phyloP scores from a whole-genome alignment of 257 asterid species.

The Solanum tarijense region DNA sequence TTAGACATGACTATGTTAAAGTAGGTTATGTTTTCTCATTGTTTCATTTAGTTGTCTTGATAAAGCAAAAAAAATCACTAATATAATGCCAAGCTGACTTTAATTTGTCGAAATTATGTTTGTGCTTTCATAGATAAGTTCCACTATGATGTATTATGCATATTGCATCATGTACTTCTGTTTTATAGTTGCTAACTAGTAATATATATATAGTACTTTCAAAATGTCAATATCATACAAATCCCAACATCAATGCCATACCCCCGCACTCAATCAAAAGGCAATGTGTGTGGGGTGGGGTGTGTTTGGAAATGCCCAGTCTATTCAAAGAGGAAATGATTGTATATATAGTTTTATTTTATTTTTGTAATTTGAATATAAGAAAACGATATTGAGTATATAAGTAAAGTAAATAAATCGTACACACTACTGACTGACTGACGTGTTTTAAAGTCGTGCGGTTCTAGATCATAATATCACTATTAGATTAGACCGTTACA shows the following conservation, averaged over 20 bases:
- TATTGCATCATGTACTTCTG: background rate
- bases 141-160: conserved; percentile 1
- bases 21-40: background rate
- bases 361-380: too few species aligned
- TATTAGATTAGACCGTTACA: background rate
- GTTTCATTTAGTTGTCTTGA: background rate
- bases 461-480: background rate
- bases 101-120: background rate
- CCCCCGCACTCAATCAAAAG: background rate
- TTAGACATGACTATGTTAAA: background rate
- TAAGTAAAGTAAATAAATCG: too few species aligned
- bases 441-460: background rate
- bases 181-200: background rate
- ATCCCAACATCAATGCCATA: background rate
- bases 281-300: background rate
- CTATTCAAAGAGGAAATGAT: background rate
- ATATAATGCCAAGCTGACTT: background rate
- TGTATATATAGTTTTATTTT: too few species aligned
- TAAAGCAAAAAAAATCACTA: background rate
- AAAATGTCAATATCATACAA: background rate
- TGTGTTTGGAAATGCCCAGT: background rate
- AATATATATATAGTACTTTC: background rate
- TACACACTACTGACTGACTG: background rate
- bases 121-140: conserved; percentile 11
- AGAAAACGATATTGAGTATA: too few species aligned